A percentile compares a stretch with the other conserved stretches of the same genome.
Conservation (phyloP, 768 basidiomycete species). For the Sarcodon sp. region DNA sequence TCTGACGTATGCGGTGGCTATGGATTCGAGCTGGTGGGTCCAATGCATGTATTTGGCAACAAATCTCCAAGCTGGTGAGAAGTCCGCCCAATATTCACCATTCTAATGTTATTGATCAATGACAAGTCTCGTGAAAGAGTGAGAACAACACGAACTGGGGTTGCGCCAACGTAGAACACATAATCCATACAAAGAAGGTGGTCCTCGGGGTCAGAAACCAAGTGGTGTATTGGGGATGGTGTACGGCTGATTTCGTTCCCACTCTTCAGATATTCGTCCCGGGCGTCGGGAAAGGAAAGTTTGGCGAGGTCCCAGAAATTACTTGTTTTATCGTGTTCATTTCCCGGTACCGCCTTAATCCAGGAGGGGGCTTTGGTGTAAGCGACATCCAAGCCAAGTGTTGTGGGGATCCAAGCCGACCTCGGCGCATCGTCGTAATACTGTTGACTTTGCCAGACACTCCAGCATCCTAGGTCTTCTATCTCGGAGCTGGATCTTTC, state of each 20-base stretch:
- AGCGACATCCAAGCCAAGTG: constrained; percentile 21
- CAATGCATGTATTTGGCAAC: constrained; percentile 21
- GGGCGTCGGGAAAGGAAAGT: constrained; percentile 19
- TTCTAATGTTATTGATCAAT: constrained; percentile 7
- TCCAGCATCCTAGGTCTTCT: constrained; percentile 31
- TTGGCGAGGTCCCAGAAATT: constrained; percentile 19
- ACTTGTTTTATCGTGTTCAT: constrained; percentile 18
- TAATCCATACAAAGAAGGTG: constrained; percentile 28
- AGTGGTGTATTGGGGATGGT: constrained; percentile 14
- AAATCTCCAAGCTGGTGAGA: constrained; percentile 22
- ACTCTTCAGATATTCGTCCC: constrained; percentile 12
- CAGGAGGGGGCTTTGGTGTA: constrained; percentile 21
- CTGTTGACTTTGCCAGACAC: constrained; percentile 24
- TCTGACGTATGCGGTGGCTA: constrained; percentile 18
- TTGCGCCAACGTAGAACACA: constrained; percentile 23
- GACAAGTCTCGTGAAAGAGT: not conserved
- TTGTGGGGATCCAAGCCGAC: constrained; percentile 11
- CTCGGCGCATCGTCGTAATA: constrained; percentile 14
- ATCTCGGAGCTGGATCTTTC: constrained; percentile 14
- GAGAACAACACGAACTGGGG: constrained; percentile 10
- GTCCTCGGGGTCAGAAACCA: constrained; percentile 19
- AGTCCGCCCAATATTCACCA: constrained; percentile 17
- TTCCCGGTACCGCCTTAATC: constrained; percentile 18
- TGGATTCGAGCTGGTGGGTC: constrained; percentile 15
- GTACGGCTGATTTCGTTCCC: constrained; percentile 2